phyloP scores from a whole-genome alignment of 139 green algal species.

The Tetraselmis striata region DNA sequence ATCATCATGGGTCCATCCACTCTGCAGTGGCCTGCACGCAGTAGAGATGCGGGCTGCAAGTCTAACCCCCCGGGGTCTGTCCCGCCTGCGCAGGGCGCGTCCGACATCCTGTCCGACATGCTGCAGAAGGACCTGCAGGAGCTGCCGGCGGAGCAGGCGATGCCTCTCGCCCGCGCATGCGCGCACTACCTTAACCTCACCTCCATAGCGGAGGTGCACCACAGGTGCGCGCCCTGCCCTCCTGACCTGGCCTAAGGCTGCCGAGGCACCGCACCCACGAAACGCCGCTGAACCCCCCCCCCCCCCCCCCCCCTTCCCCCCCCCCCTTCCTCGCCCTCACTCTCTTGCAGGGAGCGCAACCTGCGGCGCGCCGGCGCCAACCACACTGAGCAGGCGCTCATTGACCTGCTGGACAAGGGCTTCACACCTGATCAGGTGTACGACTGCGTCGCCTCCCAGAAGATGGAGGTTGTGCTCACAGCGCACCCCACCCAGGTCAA shows the following conservation, averaged over 20 bases:
- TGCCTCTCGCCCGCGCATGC: not conserved
- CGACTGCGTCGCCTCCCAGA: slow-evolving; percentile 19
- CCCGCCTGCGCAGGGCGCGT: not conserved
- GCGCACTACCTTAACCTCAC: slow-evolving; percentile 35
- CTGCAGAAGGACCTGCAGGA: not conserved
- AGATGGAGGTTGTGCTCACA: slow-evolving; percentile 44
- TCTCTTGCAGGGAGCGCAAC: slow-evolving; percentile 12
- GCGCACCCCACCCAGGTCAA: slow-evolving; percentile 46
- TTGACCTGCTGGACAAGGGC: slow-evolving; percentile 12
- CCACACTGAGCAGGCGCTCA: slow-evolving; percentile 27
- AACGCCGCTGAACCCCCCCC: no score
- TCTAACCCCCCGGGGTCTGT: no score
- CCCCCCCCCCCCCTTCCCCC: no score
- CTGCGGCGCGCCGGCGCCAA: slow-evolving; percentile 5
- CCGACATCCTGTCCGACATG: not conserved
- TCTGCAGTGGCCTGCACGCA: no score
- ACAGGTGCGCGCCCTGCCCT: no score
- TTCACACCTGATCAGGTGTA: slow-evolving; percentile 21
- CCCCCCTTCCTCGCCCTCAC: no score
- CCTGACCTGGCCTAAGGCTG: no score
- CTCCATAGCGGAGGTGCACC: slow-evolving; percentile 44
- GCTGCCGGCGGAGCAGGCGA: not conserved
- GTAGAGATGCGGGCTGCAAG: no score
- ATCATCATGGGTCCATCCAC: no score
- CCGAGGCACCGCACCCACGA: no score